Percentiles rank a stretch among this genome's conserved stretches.
These are phyloP conservation scores for Polygonum aviculare DNA, from an alignment of 148 eudicot species.

Conservation along the genomic window DNA sequence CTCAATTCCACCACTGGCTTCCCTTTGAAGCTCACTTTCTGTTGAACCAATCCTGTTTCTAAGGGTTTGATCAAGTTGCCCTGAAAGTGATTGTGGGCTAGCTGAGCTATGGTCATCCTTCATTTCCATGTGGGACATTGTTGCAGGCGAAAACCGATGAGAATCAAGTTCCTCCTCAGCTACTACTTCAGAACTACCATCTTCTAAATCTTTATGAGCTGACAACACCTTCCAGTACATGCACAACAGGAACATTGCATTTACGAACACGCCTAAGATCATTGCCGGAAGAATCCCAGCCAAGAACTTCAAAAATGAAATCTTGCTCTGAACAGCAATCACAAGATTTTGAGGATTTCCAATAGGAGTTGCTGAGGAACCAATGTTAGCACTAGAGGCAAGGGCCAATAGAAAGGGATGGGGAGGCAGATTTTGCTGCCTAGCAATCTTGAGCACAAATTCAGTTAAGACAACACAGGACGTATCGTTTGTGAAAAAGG, in stretches of 20 bases:
- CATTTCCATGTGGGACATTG: constrained; percentile 36
- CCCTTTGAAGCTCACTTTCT: constrained; percentile 1
- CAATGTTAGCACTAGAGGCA: constrained; percentile 89
- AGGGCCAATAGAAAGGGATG: constrained; percentile 79
- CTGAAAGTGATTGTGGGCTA: neutral
- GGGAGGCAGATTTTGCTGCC: constrained; percentile 81
- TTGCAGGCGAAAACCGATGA: constrained; percentile 76
- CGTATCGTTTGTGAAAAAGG: constrained; percentile 84
- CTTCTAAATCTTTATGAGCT: constrained; percentile 15
- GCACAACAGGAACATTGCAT: constrained; percentile 13
- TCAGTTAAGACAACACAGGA: constrained; percentile 82
- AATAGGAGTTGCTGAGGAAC: constrained; percentile 77
- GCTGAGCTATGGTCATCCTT: neutral
- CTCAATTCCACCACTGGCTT: neutral
- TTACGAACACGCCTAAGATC: neutral
- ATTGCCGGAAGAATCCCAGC: constrained; percentile 32
- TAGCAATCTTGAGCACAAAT: constrained; percentile 69
- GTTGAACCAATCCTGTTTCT: neutral
- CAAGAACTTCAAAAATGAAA: constrained; percentile 27
- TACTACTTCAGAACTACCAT: constrained; percentile 32
- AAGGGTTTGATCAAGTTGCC: neutral
- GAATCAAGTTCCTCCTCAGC: constrained; percentile 56
- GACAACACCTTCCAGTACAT: constrained; percentile 84
- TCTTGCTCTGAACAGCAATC: constrained; percentile 32
- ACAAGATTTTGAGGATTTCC: constrained; percentile 51